Evolutionary conservation across 169 alveolate species (phyloP).

Genomic region (Besnoitia besnoiti): DNA sequence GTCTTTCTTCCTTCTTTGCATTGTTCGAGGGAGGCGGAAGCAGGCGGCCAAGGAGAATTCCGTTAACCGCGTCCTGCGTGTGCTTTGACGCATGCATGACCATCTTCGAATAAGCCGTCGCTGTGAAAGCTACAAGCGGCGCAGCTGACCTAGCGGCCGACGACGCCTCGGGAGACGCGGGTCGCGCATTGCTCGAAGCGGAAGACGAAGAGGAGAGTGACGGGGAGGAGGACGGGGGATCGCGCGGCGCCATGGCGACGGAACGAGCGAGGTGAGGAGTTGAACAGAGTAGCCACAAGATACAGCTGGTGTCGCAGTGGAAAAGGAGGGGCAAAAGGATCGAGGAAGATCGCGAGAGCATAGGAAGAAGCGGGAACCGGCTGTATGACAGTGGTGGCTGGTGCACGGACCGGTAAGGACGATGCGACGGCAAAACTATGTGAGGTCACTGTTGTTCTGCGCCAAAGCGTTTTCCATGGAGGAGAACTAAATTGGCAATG

Average conservation of each 20-base stretch:
- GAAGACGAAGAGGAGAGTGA: not conserved
- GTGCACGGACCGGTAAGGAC: no score
- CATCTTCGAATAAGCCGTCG: constrained; percentile 28
- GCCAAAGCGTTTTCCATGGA: no score
- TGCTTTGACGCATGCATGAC: constrained; percentile 25
- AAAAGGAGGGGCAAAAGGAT: no score
- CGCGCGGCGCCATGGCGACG: not conserved
- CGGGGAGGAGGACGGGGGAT: not conserved
- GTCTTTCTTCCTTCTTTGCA: not conserved
- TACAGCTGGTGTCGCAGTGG: no score
- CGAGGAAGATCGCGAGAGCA: no score
- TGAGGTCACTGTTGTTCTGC: no score
- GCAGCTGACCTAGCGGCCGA: not conserved
- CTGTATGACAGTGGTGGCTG: no score
- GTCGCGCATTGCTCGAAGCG: not conserved
- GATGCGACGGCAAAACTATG: no score
- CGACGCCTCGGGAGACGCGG: not conserved
- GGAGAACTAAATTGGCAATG: no score
- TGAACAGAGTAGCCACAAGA: no score
- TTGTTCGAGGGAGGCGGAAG: not conserved
- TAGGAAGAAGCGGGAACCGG: no score
- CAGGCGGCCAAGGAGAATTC: constrained; percentile 29
- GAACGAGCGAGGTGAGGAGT: no score
- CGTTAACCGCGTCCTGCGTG: constrained; percentile 34
- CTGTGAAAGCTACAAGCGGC: constrained; percentile 16